phyloP scores from a whole-genome alignment of 2,329 filamentous ascomycete species.

The Allantophomopsis lycopodina region DNA sequence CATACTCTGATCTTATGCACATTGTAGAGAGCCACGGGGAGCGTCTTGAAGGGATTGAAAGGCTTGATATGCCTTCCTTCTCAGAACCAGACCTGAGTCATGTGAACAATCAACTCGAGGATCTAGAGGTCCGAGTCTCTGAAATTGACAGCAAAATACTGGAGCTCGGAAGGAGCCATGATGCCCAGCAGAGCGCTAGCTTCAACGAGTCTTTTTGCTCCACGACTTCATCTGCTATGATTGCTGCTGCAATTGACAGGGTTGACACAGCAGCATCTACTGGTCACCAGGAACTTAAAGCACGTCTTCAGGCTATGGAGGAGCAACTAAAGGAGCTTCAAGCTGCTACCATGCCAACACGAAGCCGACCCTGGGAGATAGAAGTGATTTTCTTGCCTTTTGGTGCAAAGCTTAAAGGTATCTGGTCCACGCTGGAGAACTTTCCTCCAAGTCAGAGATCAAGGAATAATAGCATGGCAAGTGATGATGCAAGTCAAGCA shows the following conservation, averaged over 20 bases:
- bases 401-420: slow-evolving; percentile 33
- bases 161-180: slow-evolving; percentile 39
- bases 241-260: slow-evolving; percentile 18
- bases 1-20: slow-evolving; percentile 2
- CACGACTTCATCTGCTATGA: slow-evolving; percentile 21
- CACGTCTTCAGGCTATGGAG: slow-evolving; percentile 31
- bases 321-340: slow-evolving; percentile 17
- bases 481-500: slow-evolving; percentile 31
- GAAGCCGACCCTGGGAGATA: slow-evolving; percentile 53
- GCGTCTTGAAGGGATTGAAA: slow-evolving; percentile 52
- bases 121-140: slow-evolving; percentile 50
- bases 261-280: slow-evolving; percentile 3
- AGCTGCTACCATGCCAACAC: slow-evolving; percentile 35
- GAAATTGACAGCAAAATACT: slow-evolving; percentile 54
- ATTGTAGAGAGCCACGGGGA: slow-evolving; percentile 46
- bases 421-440: slow-evolving; percentile 33
- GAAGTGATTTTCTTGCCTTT: slow-evolving; percentile 69
- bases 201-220: slow-evolving; percentile 10
- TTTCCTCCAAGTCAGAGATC: slow-evolving; percentile 19
- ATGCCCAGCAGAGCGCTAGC: slow-evolving; percentile 24
- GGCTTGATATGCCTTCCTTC: slow-evolving; percentile 58
- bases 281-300: slow-evolving; percentile 18
- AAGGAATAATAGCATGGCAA: slow-evolving; percentile 21
- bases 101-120: slow-evolving; percentile 53
- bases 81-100: slow-evolving; percentile 53